phyloP scores from a whole-genome alignment of 306 rosid genomes.

The Cucurbita maxima region DNA sequence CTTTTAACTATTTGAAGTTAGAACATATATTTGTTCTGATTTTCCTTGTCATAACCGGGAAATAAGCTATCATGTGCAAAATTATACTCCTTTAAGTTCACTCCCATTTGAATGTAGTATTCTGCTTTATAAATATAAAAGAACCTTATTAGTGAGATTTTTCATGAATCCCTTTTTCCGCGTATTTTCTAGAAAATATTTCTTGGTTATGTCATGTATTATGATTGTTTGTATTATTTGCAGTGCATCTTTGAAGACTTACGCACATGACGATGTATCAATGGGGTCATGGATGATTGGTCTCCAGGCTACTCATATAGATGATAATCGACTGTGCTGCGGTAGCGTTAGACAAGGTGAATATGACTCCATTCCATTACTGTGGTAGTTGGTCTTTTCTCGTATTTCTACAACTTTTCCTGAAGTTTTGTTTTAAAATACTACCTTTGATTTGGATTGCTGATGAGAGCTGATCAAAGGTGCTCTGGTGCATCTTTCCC shows the following conservation, averaged over 20 bases:
- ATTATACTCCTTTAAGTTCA: not conserved
- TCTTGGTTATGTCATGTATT: not conserved
- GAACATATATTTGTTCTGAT: not conserved
- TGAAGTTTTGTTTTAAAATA: not conserved
- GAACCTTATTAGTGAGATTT: not conserved
- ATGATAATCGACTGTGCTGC: slow-evolving; percentile 90
- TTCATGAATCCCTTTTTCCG: not conserved
- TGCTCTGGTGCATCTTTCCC: not conserved
- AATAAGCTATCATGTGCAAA: not conserved
- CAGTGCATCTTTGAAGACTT: slow-evolving; percentile 85
- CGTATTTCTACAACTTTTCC: not conserved
- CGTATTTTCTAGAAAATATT: not conserved
- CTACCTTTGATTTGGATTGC: not conserved
- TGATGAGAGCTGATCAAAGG: not conserved
- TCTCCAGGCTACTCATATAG: slow-evolving; percentile 69
- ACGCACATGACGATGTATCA: slow-evolving; percentile 77
- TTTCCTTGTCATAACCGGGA: not conserved
- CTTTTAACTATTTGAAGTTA: not conserved
- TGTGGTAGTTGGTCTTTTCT: not conserved
- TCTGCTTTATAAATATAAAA: not conserved
- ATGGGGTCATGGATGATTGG: slow-evolving; percentile 99
- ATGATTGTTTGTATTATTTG: slow-evolving; percentile 6
- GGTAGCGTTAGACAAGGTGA: slow-evolving; percentile 76
- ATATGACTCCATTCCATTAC: slow-evolving; percentile 1
- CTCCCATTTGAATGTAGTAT: not conserved